Evolutionary conservation across 164 flowering plant species (phyloP).

Genomic region (Buxus sempervirens): DNA sequence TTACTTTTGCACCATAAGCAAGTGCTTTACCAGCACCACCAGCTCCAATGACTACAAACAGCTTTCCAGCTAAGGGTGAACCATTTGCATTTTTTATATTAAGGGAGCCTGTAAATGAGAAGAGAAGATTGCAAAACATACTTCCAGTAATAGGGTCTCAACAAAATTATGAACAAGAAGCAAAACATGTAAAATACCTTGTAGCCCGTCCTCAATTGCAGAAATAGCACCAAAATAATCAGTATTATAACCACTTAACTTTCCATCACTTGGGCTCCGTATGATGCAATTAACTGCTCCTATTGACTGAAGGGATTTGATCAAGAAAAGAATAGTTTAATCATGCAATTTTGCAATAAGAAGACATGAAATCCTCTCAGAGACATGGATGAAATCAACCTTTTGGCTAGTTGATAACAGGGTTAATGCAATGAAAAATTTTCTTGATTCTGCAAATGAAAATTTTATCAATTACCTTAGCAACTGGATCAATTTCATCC

Average conservation of each 20-base stretch:
- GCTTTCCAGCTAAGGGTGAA: constrained; percentile 79
- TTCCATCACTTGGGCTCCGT: constrained; percentile 69
- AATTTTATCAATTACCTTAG: constrained; percentile 52
- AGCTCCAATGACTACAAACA: constrained; percentile 94
- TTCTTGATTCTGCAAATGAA: not conserved
- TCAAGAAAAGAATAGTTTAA: constrained; percentile 4
- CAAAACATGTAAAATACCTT: constrained; percentile 43
- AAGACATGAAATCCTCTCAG: not conserved
- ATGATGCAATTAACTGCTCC: constrained; percentile 89
- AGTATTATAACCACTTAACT: constrained; percentile 76
- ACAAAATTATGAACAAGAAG: constrained; percentile 8
- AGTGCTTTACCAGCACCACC: constrained; percentile 99
- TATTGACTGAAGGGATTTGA: constrained; percentile 50
- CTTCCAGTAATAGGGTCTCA: constrained; percentile 5
- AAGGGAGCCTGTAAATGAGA: constrained; percentile 36
- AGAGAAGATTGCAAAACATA: not conserved
- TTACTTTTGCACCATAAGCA: constrained; percentile 95
- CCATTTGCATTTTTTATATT: constrained; percentile 16
- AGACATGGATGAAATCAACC: not conserved
- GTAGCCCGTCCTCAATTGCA: constrained; percentile 81
- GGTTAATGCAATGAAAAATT: not conserved
- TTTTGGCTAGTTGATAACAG: not conserved
- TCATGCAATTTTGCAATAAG: not conserved
- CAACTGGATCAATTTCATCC: constrained; percentile 89
- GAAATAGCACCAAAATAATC: constrained; percentile 86